These are phyloP conservation scores for Adenanthera pavonina DNA, from an alignment of 306 rosid genomes.

Conservation along the genomic window DNA sequence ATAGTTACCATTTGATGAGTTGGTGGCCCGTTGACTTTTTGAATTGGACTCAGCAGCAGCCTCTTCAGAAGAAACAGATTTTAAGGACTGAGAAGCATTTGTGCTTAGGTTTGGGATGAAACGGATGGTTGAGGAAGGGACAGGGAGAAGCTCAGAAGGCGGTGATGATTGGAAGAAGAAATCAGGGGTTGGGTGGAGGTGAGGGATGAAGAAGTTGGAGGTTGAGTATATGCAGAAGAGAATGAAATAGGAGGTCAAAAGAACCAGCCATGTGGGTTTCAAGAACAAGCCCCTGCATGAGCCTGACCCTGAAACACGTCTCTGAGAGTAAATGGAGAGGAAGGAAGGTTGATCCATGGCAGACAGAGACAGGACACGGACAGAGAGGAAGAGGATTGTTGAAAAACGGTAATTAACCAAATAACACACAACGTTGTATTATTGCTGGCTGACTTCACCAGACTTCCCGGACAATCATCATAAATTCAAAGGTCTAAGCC, in stretches of 20 bases:
- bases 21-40: slow-evolving; percentile 44
- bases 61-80: slow-evolving; percentile 25
- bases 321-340: slow-evolving; percentile 37
- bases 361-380: background rate
- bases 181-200: slow-evolving; percentile 31
- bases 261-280: slow-evolving; percentile 63
- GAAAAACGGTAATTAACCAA: background rate
- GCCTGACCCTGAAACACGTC: slow-evolving; percentile 24
- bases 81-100: slow-evolving; percentile 29
- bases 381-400: background rate
- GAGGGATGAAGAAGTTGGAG: slow-evolving; percentile 51
- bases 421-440: background rate
- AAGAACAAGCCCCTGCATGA: slow-evolving; percentile 48
- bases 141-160: background rate
- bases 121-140: slow-evolving; percentile 4
- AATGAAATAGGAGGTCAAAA: slow-evolving; percentile 51
- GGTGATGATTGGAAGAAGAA: slow-evolving; percentile 29
- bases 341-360: slow-evolving; percentile 52
- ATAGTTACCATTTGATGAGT: slow-evolving; percentile 43
- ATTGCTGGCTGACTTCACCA: background rate
- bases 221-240: slow-evolving; percentile 60
- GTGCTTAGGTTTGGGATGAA: slow-evolving; percentile 16
- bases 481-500: background rate
- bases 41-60: background rate
- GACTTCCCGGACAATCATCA: background rate